Percentiles rank a stretch among this genome's conserved stretches.
phyloP scores from a whole-genome alignment of 495 filamentous ascomycete species.

The Neurospora pannonica region DNA sequence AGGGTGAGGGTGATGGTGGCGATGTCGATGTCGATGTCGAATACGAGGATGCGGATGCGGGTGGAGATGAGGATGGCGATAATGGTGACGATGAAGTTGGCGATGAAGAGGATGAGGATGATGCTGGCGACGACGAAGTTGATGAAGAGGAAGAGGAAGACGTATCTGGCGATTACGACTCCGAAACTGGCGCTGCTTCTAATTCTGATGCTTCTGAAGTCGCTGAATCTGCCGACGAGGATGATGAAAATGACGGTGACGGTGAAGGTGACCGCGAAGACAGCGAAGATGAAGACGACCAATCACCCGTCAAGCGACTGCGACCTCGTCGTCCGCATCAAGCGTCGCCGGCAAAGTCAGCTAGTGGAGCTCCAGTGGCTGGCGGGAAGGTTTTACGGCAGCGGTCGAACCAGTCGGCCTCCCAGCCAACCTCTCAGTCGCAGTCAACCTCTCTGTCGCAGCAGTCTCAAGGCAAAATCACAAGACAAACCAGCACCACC shows the following conservation, averaged over 20 bases:
- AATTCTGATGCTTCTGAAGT: background rate
- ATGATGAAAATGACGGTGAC: background rate
- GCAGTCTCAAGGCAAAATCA: background rate
- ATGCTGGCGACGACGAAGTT: background rate
- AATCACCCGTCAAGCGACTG: background rate
- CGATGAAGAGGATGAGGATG: conserved; percentile 6
- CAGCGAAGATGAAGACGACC: background rate
- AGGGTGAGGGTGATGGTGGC: conserved; percentile 2
- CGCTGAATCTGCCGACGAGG: background rate
- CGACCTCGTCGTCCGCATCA: background rate
- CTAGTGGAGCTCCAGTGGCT: background rate
- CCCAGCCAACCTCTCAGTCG: background rate
- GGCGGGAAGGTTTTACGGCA: background rate
- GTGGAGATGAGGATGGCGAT: background rate
- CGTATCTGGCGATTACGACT: background rate
- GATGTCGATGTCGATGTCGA: conserved; percentile 4
- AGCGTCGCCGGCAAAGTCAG: background rate
- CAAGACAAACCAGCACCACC: background rate
- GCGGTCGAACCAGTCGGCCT: background rate
- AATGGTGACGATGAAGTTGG: background rate
- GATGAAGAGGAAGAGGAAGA: background rate
- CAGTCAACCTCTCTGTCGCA: background rate
- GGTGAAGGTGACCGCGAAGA: background rate
- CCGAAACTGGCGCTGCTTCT: background rate
- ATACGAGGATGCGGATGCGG: background rate